phyloP scores from a whole-genome alignment of 2,329 filamentous ascomycete genomes.

The Curvularia sp. region DNA sequence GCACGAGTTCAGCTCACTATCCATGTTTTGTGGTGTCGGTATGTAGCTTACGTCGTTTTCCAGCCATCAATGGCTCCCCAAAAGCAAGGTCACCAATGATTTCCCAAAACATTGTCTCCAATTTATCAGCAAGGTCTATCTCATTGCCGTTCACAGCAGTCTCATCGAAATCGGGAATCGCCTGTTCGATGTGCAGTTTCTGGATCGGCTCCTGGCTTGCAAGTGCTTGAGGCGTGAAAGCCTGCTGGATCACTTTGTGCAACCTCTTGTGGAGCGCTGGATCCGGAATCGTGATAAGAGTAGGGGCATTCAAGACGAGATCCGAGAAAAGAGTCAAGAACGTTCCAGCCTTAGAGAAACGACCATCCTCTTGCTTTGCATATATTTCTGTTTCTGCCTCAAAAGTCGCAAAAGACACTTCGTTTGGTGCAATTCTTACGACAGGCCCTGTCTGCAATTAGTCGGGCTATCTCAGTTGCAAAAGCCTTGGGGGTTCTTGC shows the following conservation, averaged over 20 bases:
- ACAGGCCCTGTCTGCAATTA: background rate
- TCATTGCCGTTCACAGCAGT: background rate
- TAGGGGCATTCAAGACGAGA: conserved; percentile 5
- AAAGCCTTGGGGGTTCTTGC: background rate
- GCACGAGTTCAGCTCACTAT: background rate
- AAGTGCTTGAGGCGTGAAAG: conserved; percentile 8
- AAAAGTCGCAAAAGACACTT: conserved; percentile 4
- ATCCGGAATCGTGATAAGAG: conserved; percentile 4
- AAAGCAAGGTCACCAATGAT: conserved; percentile 6
- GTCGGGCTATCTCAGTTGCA: background rate
- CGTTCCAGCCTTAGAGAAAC: conserved; percentile 4
- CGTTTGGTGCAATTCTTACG: conserved; percentile 2
- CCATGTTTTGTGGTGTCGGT: background rate
- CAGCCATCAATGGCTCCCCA: conserved; percentile 7
- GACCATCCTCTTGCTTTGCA: conserved; percentile 5
- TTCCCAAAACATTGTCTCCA: conserved; percentile 9
- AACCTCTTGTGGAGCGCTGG: conserved; percentile 3
- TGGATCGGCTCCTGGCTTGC: conserved; percentile 7
- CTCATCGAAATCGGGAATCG: conserved; percentile 1
- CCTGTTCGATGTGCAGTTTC: conserved; percentile 4
- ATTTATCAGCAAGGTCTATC: conserved; percentile 4
- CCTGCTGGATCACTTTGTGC: conserved; percentile 7
- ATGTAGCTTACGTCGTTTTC: conserved; percentile 4
- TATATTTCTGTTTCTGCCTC: conserved; percentile 5
- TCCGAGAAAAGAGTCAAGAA: conserved; percentile 9